A percentile compares a stretch with the other conserved stretches of the same genome.
Evolutionary conservation across 257 asterid species (phyloP).

Genomic region (Plantago major): DNA sequence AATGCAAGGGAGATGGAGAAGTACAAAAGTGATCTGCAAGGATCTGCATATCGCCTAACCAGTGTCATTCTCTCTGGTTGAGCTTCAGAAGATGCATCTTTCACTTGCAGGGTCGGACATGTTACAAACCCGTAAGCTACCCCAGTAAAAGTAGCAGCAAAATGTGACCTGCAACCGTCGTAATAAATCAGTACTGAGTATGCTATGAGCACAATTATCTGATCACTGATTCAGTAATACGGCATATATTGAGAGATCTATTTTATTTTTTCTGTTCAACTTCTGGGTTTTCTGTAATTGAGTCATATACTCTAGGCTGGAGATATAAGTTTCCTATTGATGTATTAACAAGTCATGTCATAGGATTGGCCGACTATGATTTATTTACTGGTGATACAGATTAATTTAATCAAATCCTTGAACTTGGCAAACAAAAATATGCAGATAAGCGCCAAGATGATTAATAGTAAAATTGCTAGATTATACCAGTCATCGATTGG

Average conservation of each 20-base stretch:
- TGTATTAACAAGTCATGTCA: not conserved
- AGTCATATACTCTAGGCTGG: too few relatives aligned
- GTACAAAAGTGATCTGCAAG: slow-evolving; percentile 56
- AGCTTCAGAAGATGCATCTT: slow-evolving; percentile 45
- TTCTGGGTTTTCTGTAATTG: too few relatives aligned
- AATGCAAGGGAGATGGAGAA: slow-evolving; percentile 52
- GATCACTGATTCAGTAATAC: too few relatives aligned
- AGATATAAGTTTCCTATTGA: not conserved
- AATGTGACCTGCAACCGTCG: slow-evolving; percentile 56
- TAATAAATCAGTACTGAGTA: not conserved
- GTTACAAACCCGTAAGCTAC: slow-evolving; percentile 56
- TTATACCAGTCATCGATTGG: slow-evolving; percentile 84
- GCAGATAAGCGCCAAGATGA: not conserved
- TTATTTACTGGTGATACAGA: too few relatives aligned
- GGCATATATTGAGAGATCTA: too few relatives aligned
- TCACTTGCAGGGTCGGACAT: slow-evolving; percentile 49
- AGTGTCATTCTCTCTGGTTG: slow-evolving; percentile 50
- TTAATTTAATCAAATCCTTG: not conserved
- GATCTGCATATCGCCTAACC: slow-evolving; percentile 42
- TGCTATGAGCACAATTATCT: too few relatives aligned
- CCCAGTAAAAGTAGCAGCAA: slow-evolving; percentile 62
- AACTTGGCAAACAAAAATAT: not conserved
- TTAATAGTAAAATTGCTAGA: not conserved
- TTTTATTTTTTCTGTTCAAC: not conserved
- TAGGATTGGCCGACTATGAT: not conserved